phyloP scores from a whole-genome alignment of 148 eudicot species.

The Polygonum maritimum region DNA sequence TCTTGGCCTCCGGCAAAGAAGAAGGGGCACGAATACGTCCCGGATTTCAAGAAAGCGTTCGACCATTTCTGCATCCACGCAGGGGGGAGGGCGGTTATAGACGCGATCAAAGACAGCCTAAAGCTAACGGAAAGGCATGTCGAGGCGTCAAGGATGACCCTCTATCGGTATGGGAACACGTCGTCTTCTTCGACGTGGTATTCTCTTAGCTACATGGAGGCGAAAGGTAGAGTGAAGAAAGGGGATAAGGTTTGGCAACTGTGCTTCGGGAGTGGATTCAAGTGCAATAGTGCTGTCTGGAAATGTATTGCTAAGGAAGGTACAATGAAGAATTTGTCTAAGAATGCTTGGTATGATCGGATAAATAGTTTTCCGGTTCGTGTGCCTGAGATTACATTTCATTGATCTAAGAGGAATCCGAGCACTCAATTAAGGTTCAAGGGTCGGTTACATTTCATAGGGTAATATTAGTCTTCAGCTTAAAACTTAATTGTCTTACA shows the following conservation, averaged over 20 bases:
- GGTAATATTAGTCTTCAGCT: too few species aligned
- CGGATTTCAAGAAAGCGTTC: slow-evolving; percentile 30
- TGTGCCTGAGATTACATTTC: slow-evolving; percentile 30
- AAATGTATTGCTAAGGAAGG: slow-evolving; percentile 23
- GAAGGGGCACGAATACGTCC: slow-evolving; percentile 20
- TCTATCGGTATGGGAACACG: slow-evolving; percentile 36
- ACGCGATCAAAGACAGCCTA: slow-evolving; percentile 20
- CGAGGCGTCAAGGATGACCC: slow-evolving; percentile 39
- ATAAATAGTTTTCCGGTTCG: slow-evolving; percentile 28
- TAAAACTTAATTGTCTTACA: not conserved
- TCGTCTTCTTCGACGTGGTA: slow-evolving; percentile 47
- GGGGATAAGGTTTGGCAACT: slow-evolving; percentile 33
- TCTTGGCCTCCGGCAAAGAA: slow-evolving; percentile 13
- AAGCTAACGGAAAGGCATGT: slow-evolving; percentile 23
- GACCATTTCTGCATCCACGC: slow-evolving; percentile 43
- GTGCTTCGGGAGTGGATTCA: slow-evolving; percentile 43
- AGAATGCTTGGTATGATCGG: slow-evolving; percentile 37
- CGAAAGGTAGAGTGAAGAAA: slow-evolving; percentile 33
- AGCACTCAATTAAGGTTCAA: too few species aligned
- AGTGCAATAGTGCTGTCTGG: slow-evolving; percentile 47
- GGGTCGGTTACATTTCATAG: too few species aligned
- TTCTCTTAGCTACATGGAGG: slow-evolving; percentile 34
- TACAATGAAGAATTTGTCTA: not conserved
- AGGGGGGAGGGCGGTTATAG: slow-evolving; percentile 40
- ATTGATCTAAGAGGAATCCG: slow-evolving; percentile 10